phyloP scores from a whole-genome alignment of 106 monocot species.

The Cymbidium sinense region DNA sequence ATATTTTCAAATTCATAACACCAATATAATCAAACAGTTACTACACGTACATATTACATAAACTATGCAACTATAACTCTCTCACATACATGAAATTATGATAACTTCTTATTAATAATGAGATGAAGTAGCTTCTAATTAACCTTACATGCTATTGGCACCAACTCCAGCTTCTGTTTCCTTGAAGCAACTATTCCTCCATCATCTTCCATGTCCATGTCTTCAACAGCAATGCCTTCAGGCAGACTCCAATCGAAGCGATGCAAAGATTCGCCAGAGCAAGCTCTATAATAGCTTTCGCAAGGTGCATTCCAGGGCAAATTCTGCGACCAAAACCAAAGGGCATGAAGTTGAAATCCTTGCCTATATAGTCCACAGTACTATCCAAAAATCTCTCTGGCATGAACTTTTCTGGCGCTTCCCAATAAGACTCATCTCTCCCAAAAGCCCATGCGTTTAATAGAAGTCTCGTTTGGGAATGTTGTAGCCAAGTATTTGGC shows the following conservation, averaged over 20 bases:
- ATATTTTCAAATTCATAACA: too few relatives aligned
- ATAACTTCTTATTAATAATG: too few relatives aligned
- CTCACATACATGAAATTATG: too few relatives aligned
- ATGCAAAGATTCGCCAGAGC: slow-evolving; percentile 8
- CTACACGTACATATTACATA: too few relatives aligned
- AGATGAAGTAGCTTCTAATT: too few relatives aligned
- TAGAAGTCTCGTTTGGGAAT: slow-evolving; percentile 1
- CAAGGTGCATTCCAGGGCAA: slow-evolving; percentile 9
- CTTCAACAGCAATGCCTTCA: neutral
- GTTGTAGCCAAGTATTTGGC: too few relatives aligned
- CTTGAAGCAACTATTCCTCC: neutral
- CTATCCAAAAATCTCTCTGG: slow-evolving; percentile 3
- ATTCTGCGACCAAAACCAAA: slow-evolving; percentile 14
- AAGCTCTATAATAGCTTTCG: slow-evolving; percentile 2
- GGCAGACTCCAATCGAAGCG: slow-evolving; percentile 15
- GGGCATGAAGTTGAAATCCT: slow-evolving; percentile 10
- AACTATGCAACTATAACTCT: too few relatives aligned
- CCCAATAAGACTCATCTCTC: too few relatives aligned
- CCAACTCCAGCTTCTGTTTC: neutral
- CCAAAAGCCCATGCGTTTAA: slow-evolving; percentile 10
- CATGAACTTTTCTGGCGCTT: neutral
- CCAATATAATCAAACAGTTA: too few relatives aligned
- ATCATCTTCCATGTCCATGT: slow-evolving; percentile 1
- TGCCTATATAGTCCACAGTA: slow-evolving; percentile 4
- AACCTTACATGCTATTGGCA: neutral